These are phyloP conservation scores for Suillus sp. DNA, from an alignment of 768 basidiomycete genomes.

Conservation along the genomic window DNA sequence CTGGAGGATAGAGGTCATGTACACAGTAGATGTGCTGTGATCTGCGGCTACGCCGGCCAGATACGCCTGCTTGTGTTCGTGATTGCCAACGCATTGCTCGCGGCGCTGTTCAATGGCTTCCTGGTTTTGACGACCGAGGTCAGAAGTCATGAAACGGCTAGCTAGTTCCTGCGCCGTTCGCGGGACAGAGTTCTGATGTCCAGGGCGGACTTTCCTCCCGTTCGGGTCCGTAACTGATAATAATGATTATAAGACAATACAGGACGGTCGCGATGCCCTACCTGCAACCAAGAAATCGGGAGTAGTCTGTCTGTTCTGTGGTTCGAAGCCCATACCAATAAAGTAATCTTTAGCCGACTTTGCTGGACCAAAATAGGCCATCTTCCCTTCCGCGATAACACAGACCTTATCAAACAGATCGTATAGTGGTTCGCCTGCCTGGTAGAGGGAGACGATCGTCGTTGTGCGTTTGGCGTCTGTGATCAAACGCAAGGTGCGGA, in stretches of 20 bases:
- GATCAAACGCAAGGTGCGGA: constrained; percentile 65
- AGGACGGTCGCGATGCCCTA: neutral
- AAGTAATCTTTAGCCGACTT: constrained; percentile 59
- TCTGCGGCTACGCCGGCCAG: constrained; percentile 53
- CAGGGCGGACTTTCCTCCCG: constrained; percentile 51
- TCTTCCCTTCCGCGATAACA: constrained; percentile 60
- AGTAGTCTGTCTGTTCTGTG: constrained; percentile 59
- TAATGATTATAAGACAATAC: neutral
- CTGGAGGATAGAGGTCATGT: constrained; percentile 49
- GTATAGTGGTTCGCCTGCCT: constrained; percentile 73
- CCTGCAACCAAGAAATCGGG: constrained; percentile 57
- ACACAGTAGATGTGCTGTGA: constrained; percentile 45
- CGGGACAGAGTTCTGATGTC: constrained; percentile 25
- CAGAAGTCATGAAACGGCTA: constrained; percentile 43
- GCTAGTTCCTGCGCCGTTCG: constrained; percentile 63
- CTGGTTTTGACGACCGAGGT: constrained; percentile 42
- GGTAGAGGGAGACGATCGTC: constrained; percentile 83
- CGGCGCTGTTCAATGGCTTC: constrained; percentile 52
- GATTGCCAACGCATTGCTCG: constrained; percentile 47
- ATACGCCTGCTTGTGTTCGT: constrained; percentile 45
- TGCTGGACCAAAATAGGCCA: constrained; percentile 63
- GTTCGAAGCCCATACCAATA: constrained; percentile 56
- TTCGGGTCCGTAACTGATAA: constrained; percentile 57
- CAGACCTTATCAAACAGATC: constrained; percentile 71
- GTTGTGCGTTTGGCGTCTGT: constrained; percentile 55